Evolutionary conservation across 768 basidiomycete genomes (phyloP).

Genomic region (Hypholoma fasciculare): DNA sequence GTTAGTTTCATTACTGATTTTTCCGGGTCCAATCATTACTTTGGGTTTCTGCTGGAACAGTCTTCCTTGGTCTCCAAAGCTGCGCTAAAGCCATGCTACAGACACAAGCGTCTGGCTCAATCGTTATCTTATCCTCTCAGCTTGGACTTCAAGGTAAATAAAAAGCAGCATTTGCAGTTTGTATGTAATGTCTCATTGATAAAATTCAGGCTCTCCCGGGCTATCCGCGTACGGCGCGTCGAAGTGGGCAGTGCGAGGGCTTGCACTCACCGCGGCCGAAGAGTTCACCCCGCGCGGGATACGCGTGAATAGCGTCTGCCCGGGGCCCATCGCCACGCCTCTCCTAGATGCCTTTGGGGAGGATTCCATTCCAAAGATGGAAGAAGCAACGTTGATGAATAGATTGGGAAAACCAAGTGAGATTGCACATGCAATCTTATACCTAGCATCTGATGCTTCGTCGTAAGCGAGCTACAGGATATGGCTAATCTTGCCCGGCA

Average conservation of each 20-base stretch:
- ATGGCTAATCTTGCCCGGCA: not conserved
- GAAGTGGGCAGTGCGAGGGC: slow-evolving; percentile 6
- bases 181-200: too few species aligned
- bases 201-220: not conserved
- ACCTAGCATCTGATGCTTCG: slow-evolving; percentile 1
- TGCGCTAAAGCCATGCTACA: not conserved
- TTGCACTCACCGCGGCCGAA: slow-evolving; percentile 3
- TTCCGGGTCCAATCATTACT: too few species aligned
- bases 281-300: slow-evolving; percentile 5
- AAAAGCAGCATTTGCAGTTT: not conserved
- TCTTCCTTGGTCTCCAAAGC: not conserved
- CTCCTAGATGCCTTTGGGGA: slow-evolving; percentile 1
- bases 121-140: slow-evolving; percentile 1
- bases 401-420: slow-evolving; percentile 3
- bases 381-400: slow-evolving; percentile 2
- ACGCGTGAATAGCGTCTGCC: slow-evolving; percentile 6
- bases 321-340: slow-evolving; percentile 4
- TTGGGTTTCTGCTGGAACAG: too few species aligned
- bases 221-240: slow-evolving; percentile 7
- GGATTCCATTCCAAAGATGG: not conserved
- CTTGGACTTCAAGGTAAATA: not conserved
- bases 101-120: not conserved
- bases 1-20: too few species aligned
- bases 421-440: slow-evolving; percentile 6
- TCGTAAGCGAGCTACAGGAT: not conserved